phyloP scores from a whole-genome alignment of 1,284 basidiomycete genomes.

The Cystobasidium slooffiae region DNA sequence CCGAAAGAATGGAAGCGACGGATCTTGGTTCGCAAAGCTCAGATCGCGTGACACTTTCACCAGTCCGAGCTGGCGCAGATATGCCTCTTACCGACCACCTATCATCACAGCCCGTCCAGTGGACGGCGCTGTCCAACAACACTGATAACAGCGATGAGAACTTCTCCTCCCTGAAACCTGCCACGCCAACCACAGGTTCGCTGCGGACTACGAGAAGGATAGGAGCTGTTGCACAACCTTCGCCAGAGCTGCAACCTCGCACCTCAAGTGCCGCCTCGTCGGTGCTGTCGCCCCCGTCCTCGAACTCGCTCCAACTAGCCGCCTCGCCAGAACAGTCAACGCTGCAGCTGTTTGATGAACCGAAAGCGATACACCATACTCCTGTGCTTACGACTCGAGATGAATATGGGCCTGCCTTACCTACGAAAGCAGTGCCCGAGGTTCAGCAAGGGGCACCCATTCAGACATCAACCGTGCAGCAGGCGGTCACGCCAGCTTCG shows the following conservation, averaged over 20 bases:
- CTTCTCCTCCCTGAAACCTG: not conserved
- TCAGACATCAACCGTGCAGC: too few species aligned
- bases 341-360: conserved; percentile 1
- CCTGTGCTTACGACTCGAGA: not conserved
- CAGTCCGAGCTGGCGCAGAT: conserved; percentile 38
- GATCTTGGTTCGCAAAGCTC: conserved; percentile 47
- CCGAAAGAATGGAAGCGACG: conserved; percentile 37
- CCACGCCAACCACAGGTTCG: not conserved
- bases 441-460: too few species aligned
- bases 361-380: not conserved
- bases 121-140: not conserved
- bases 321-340: not conserved
- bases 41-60: conserved; percentile 41
- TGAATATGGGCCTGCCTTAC: too few species aligned
- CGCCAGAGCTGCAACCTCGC: not conserved
- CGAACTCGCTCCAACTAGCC: not conserved
- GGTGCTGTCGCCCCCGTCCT: not conserved
- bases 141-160: not conserved
- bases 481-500: too few species aligned
- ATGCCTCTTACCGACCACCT: conserved; percentile 1
- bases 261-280: not conserved
- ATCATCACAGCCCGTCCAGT: conserved; percentile 5
- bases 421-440: too few species aligned
- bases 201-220: conserved; percentile 11
- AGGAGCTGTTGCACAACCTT: not conserved